Conservation (phyloP, 2,329 filamentous ascomycete genomes). For the Purpureocillium takamizusanense region DNA sequence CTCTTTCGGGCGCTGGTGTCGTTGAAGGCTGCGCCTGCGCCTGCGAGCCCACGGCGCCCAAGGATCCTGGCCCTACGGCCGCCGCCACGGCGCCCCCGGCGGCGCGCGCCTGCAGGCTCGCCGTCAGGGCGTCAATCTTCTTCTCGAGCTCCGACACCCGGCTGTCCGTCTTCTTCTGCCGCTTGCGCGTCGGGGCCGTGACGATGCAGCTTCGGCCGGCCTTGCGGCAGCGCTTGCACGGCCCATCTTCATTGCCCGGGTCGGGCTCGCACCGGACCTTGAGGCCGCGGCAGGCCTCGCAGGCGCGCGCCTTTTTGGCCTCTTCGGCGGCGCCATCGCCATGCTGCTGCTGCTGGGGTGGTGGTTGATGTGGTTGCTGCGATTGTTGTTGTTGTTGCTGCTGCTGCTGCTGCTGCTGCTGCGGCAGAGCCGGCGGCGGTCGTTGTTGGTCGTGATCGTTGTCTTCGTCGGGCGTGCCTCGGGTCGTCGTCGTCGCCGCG, state of each 20-base stretch:
- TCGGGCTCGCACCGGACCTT: constrained; percentile 84
- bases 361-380: constrained; percentile 6
- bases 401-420: background rate
- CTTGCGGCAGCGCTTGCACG: constrained; percentile 71
- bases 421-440: too few relatives aligned
- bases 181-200: constrained; percentile 65
- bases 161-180: constrained; percentile 87
- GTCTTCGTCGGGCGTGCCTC: constrained; percentile 1
- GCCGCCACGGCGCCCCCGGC: constrained; percentile 5
- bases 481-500: constrained; percentile 9
- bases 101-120: constrained; percentile 57
- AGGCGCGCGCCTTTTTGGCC: constrained; percentile 60
- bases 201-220: constrained; percentile 69
- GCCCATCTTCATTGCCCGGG: constrained; percentile 47
- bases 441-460: too few relatives aligned
- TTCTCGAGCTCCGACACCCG: constrained; percentile 84
- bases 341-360: background rate
- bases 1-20: too few relatives aligned
- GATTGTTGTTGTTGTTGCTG: constrained; percentile 7
- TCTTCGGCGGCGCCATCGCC: constrained; percentile 27
- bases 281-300: constrained; percentile 65
- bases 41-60: too few relatives aligned
- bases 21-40: too few relatives aligned
- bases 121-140: constrained; percentile 84
- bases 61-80: background rate